Conservation (phyloP, 129 eudicot genomes). For the Flaveria linearis region DNA sequence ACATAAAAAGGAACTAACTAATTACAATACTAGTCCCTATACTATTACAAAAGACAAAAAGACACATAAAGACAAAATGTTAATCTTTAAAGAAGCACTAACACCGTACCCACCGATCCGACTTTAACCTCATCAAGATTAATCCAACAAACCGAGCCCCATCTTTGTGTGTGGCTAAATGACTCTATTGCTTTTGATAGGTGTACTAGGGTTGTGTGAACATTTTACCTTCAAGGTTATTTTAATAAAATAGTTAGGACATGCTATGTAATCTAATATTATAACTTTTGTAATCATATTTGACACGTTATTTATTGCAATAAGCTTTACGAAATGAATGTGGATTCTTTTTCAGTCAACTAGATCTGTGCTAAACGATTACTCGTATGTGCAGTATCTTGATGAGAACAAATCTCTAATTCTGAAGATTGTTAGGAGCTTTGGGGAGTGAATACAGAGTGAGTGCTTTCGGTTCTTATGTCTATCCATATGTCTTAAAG, state of each 20-base stretch:
- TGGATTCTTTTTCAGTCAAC: background rate
- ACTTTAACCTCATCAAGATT: no score
- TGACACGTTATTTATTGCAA: background rate
- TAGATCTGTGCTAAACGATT: no score
- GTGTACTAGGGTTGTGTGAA: conserved; percentile 13
- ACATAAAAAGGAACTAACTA: no score
- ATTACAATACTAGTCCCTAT: no score
- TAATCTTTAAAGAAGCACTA: no score
- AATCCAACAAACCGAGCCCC: no score
- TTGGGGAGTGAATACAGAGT: conserved; percentile 86
- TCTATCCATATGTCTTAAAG: background rate
- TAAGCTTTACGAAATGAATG: background rate
- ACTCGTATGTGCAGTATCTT: conserved; percentile 50
- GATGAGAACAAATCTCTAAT: conserved; percentile 91
- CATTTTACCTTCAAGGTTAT: background rate
- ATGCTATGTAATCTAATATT: no score
- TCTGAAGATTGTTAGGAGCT: conserved; percentile 78
- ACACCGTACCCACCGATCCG: no score
- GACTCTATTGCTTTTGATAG: conserved; percentile 15
- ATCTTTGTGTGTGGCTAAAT: conserved; percentile 16
- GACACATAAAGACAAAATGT: no score
- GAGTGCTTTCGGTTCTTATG: conserved; percentile 30
- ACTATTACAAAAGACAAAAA: no score
- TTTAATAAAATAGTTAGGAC: background rate
- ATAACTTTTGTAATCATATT: background rate